Conservation (phyloP, 306 rosid species). For the Lathyrus sativus region DNA sequence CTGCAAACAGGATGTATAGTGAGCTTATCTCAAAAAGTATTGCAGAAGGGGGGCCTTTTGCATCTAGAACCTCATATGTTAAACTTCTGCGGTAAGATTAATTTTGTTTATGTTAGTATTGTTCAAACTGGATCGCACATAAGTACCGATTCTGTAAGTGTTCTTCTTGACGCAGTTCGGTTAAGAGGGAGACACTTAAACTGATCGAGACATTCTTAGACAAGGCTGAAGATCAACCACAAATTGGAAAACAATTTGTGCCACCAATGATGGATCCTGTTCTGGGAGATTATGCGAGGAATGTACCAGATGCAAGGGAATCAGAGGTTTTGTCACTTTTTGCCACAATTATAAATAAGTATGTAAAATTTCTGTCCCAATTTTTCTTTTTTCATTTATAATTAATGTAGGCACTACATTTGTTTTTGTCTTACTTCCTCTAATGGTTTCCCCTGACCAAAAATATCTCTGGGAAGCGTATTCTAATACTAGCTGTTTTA, state of each 20-base stretch:
- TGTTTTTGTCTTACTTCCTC: not conserved
- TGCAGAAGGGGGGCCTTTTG: conserved; percentile 83
- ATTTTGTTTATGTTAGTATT: conserved; percentile 17
- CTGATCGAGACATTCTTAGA: conserved; percentile 91
- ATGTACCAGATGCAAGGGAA: conserved; percentile 94
- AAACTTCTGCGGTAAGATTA: conserved; percentile 74
- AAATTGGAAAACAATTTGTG: conserved; percentile 92
- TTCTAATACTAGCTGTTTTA: not conserved
- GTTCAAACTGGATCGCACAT: not conserved
- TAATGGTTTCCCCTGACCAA: not conserved
- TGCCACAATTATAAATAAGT: conserved; percentile 93
- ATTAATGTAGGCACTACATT: not conserved
- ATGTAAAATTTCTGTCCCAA: conserved; percentile 1
- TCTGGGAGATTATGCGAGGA: conserved; percentile 89
- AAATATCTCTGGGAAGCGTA: not conserved
- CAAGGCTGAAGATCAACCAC: conserved; percentile 95
- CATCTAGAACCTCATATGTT: conserved; percentile 89
- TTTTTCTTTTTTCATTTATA: not conserved
- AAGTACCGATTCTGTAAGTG: conserved; percentile 8
- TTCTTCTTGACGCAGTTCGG: conserved; percentile 68
- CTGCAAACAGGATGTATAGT: conserved; percentile 87
- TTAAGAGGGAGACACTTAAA: conserved; percentile 93
- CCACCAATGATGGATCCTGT: conserved; percentile 97
- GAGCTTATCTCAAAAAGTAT: conserved; percentile 92
- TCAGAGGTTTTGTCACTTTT: conserved; percentile 92